Evolutionary conservation across 768 basidiomycete species (phyloP).

Genomic region (Megacollybia marginata): DNA sequence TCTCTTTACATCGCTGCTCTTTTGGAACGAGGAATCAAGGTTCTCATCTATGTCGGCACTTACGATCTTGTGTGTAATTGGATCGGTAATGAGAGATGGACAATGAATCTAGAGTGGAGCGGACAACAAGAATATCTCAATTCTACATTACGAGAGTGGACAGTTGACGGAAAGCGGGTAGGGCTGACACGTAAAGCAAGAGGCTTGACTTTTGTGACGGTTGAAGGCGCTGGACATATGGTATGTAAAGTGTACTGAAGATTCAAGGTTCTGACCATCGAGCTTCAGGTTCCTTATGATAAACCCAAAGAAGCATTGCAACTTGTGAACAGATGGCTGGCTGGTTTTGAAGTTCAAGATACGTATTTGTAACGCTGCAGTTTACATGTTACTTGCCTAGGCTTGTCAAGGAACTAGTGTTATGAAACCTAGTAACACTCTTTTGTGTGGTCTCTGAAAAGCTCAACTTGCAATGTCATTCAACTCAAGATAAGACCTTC

Average conservation of each 20-base stretch:
- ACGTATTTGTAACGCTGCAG: too few species aligned
- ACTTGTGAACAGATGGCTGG: background rate
- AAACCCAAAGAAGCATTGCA: background rate
- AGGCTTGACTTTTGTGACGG: slow-evolving; percentile 56
- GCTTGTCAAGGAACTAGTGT: too few species aligned
- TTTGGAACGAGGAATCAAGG: slow-evolving; percentile 63
- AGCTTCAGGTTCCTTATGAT: background rate
- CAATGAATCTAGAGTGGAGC: slow-evolving; percentile 63
- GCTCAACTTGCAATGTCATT: too few species aligned
- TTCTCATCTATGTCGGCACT: slow-evolving; percentile 63
- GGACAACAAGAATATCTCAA: slow-evolving; percentile 39
- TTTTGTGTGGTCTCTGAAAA: too few species aligned
- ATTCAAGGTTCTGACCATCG: background rate
- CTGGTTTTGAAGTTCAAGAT: too few species aligned
- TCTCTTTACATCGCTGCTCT: slow-evolving; percentile 55
- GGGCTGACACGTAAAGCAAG: slow-evolving; percentile 32
- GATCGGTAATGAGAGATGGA: slow-evolving; percentile 71
- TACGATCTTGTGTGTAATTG: slow-evolving; percentile 77
- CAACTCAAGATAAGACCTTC: too few species aligned
- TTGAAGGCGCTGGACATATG: slow-evolving; percentile 71
- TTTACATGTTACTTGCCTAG: too few species aligned
- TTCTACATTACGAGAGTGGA: slow-evolving; percentile 50
- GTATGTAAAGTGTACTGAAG: slow-evolving; percentile 22
- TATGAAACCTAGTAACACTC: too few species aligned
- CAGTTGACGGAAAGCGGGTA: slow-evolving; percentile 35